These are phyloP conservation scores for Talaromyces wortmannii DNA, from an alignment of 495 filamentous ascomycete species.

Conservation along the genomic window DNA sequence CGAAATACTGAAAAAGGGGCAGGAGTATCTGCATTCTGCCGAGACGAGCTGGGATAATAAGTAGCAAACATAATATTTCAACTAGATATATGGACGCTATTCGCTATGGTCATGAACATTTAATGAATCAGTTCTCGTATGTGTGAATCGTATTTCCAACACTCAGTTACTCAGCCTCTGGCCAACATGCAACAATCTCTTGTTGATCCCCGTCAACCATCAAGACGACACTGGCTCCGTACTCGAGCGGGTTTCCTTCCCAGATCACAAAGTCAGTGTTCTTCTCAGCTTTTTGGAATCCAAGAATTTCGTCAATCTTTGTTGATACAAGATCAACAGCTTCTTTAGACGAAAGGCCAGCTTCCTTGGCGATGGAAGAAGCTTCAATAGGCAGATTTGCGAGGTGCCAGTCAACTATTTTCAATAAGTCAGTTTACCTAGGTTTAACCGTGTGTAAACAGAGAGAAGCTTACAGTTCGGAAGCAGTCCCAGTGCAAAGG, in stretches of 20 bases:
- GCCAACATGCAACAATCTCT: conserved; percentile 2
- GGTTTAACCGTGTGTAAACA: conserved; percentile 41
- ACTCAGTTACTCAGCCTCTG: background rate
- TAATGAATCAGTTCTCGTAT: background rate
- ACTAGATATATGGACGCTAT: too few species aligned
- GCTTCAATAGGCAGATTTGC: conserved; percentile 30
- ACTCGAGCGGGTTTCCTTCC: conserved; percentile 31
- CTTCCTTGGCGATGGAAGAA: conserved; percentile 23
- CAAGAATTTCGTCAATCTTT: conserved; percentile 43
- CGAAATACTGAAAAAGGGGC: conserved; percentile 15
- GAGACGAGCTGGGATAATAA: conserved; percentile 13
- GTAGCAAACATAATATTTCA: background rate
- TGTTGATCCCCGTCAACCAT: conserved; percentile 19
- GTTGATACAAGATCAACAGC: conserved; percentile 35
- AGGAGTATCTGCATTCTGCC: conserved; percentile 19
- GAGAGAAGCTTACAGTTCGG: conserved; percentile 6
- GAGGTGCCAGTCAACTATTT: conserved; percentile 42
- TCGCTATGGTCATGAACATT: background rate
- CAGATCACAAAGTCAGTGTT: conserved; percentile 26
- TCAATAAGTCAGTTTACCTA: conserved; percentile 26
- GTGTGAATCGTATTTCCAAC: background rate
- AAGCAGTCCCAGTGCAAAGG: conserved; percentile 2
- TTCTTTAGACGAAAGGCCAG: conserved; percentile 7
- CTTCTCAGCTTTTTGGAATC: conserved; percentile 16
- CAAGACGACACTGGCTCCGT: conserved; percentile 25